Conservation (phyloP, 352 stramenopile species). For the Globisporangium nunn region DNA sequence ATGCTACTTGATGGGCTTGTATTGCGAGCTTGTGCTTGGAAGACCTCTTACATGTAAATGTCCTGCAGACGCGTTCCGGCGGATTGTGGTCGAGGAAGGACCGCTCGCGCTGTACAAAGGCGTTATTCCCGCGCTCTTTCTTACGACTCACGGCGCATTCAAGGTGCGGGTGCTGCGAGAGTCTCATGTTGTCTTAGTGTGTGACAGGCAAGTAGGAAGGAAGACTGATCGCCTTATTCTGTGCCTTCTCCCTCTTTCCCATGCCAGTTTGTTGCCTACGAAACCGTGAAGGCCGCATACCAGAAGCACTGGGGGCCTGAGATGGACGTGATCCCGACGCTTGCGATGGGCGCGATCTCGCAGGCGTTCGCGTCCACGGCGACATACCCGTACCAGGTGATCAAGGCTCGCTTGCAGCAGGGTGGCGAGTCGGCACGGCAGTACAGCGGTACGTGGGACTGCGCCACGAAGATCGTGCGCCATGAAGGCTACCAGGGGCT, state of each 20-base stretch:
- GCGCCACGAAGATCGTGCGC: constrained; percentile 83
- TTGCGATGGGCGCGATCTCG: constrained; percentile 74
- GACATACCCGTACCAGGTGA: constrained; percentile 95
- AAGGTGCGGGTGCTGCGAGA: constrained; percentile 41
- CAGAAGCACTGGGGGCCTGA: constrained; percentile 48
- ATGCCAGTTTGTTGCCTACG: constrained; percentile 70
- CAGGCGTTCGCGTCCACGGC: constrained; percentile 78
- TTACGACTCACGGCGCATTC: constrained; percentile 96
- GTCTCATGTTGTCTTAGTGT: neutral
- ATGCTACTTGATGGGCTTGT: neutral
- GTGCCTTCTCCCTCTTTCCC: neutral
- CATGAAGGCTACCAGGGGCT: constrained; percentile 90
- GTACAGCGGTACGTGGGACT: constrained; percentile 89
- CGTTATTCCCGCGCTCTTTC: constrained; percentile 91
- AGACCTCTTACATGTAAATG: too few species aligned
- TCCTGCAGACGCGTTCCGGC: constrained; percentile 81
- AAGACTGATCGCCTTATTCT: neutral
- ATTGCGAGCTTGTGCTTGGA: too few species aligned
- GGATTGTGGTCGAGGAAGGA: constrained; percentile 94
- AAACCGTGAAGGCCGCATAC: constrained; percentile 62
- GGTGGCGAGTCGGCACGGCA: constrained; percentile 65
- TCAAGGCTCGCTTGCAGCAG: constrained; percentile 95
- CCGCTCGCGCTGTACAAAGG: constrained; percentile 93
- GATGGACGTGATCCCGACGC: constrained; percentile 62
- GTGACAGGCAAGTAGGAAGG: neutral